Conservation (phyloP, 331 rosid species). For the Cydonia oblonga region DNA sequence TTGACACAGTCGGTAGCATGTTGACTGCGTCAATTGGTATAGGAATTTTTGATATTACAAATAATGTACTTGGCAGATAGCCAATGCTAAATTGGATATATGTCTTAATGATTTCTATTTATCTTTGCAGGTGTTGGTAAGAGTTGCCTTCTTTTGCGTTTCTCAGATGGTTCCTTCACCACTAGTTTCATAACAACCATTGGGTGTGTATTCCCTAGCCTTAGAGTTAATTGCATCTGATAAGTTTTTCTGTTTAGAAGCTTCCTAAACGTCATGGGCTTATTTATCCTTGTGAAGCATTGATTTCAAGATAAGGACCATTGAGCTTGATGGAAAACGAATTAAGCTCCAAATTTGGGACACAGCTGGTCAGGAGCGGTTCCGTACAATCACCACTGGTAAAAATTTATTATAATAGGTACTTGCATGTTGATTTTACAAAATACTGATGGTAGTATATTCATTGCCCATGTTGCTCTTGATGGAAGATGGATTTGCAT, state of each 20-base stretch:
- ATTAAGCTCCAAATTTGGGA: conserved; percentile 97
- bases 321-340: conserved; percentile 86
- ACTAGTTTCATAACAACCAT: conserved; percentile 91
- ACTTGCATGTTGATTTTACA: not conserved
- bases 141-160: conserved; percentile 96
- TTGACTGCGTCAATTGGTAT: not conserved
- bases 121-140: conserved; percentile 87
- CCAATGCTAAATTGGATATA: not conserved
- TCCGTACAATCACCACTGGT: conserved; percentile 93
- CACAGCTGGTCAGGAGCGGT: conserved; percentile 98
- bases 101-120: conserved; percentile 1
- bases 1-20: not conserved
- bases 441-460: not conserved
- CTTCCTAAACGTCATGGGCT: conserved; percentile 13
- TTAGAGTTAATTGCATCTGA: not conserved
- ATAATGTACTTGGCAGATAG: not conserved
- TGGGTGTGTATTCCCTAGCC: conserved; percentile 46
- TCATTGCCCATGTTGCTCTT: not conserved
- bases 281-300: conserved; percentile 47
- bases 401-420: conserved; percentile 9
- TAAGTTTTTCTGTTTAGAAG: not conserved
- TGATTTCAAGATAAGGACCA: conserved; percentile 87
- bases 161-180: conserved; percentile 92
- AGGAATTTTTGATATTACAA: not conserved
- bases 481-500: not conserved